Percentiles rank a stretch among this genome's conserved stretches.
Evolutionary conservation across 1,284 basidiomycete species (phyloP).

Genomic region (Fomitopsis pinicola): DNA sequence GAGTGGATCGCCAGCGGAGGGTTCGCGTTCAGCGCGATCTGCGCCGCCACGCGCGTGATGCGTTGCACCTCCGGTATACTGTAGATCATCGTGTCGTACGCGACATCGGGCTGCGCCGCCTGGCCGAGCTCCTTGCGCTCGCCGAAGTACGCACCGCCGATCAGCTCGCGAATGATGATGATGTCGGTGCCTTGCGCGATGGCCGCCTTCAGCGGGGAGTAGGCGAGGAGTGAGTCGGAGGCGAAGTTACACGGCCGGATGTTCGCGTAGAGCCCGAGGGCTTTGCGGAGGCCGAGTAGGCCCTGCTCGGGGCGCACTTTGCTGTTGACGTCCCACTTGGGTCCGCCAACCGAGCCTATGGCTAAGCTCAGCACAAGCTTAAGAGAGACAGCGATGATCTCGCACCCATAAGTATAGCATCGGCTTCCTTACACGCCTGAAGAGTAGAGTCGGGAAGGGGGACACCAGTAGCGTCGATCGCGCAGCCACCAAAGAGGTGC

Average conservation of each 20-base stretch:
- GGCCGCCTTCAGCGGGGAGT: constrained; percentile 91
- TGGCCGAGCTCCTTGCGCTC: constrained; percentile 84
- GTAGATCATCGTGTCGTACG: constrained; percentile 93
- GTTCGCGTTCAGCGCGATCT: constrained; percentile 80
- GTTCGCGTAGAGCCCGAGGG: constrained; percentile 94
- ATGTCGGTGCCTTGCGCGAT: constrained; percentile 87
- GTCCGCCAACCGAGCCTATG: constrained; percentile 91
- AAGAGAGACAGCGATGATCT: not conserved
- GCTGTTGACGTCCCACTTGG: constrained; percentile 94
- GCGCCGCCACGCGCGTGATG: constrained; percentile 93
- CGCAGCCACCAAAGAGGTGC: constrained; percentile 89
- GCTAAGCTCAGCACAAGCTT: not conserved
- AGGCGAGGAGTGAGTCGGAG: constrained; percentile 82
- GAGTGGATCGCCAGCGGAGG: constrained; percentile 91
- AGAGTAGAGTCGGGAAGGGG: constrained; percentile 86
- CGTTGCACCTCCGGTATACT: constrained; percentile 89
- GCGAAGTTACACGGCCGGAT: constrained; percentile 96
- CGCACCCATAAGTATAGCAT: constrained; percentile 90
- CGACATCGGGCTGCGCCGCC: constrained; percentile 56
- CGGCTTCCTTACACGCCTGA: constrained; percentile 82
- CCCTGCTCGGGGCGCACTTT: constrained; percentile 96
- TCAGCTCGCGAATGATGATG: constrained; percentile 94
- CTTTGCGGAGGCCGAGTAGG: constrained; percentile 89
- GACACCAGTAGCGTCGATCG: constrained; percentile 85
- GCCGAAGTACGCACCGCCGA: constrained; percentile 93